Conservation (phyloP, 192 early-diverging fungal species). For the Radiomyces spectabilis region DNA sequence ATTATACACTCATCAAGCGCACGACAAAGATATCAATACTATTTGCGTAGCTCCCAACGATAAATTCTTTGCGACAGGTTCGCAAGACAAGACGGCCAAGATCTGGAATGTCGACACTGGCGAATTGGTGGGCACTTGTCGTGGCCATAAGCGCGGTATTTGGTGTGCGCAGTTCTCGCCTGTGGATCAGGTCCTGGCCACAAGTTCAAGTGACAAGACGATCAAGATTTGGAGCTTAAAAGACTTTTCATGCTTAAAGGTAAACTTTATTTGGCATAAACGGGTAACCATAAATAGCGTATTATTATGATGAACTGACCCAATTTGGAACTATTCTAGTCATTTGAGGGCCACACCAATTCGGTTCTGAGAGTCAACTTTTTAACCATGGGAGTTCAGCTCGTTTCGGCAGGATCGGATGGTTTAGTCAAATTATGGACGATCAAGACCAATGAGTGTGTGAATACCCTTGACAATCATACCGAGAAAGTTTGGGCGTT, state of each 20-base stretch:
- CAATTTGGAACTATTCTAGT: conserved; percentile 42
- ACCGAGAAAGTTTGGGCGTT: conserved; percentile 95
- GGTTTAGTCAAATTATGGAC: conserved; percentile 97
- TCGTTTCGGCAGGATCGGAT: conserved; percentile 84
- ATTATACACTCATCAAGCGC: conserved; percentile 85
- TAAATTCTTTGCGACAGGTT: conserved; percentile 85
- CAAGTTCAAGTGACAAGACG: conserved; percentile 88
- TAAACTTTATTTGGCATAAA: conserved; percentile 6
- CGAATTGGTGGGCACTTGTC: conserved; percentile 66
- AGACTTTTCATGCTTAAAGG: conserved; percentile 82
- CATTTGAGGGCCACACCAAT: conserved; percentile 97
- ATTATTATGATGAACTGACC: too few species aligned
- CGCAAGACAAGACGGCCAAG: conserved; percentile 93
- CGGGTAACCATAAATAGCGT: too few species aligned
- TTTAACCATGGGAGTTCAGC: conserved; percentile 78
- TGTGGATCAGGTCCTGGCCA: conserved; percentile 91
- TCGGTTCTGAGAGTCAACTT: conserved; percentile 85
- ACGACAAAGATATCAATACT: conserved; percentile 96
- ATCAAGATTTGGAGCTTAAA: conserved; percentile 91
- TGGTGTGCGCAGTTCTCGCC: conserved; percentile 93
- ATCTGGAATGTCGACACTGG: conserved; percentile 85
- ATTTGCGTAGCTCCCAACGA: conserved; percentile 88
- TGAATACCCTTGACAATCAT: conserved; percentile 86
- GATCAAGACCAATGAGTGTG: conserved; percentile 85
- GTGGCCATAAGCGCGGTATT: conserved; percentile 91